phyloP scores from a whole-genome alignment of 768 basidiomycete genomes.

The Phlegmacium glaucopus region DNA sequence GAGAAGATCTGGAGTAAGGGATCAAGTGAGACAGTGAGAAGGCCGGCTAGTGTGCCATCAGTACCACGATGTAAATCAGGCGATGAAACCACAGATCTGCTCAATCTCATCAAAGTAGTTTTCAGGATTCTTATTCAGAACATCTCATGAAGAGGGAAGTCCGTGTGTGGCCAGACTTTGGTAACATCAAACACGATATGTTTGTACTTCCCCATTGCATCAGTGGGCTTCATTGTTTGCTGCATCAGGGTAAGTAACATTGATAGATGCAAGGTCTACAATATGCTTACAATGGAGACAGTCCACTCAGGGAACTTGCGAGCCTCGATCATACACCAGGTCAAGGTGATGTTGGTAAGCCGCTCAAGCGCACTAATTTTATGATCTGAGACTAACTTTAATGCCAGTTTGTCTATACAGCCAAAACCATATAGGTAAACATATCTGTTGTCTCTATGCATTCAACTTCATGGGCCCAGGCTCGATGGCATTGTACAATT shows the following conservation, averaged over 20 bases:
- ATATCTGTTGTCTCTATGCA: no score
- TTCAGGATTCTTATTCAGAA: constrained; percentile 71
- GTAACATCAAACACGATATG: constrained; percentile 91
- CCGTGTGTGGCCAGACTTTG: constrained; percentile 86
- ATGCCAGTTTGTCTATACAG: no score
- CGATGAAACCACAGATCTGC: constrained; percentile 52
- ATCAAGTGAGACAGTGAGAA: constrained; percentile 88
- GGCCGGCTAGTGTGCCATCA: constrained; percentile 44
- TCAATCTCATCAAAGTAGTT: constrained; percentile 97
- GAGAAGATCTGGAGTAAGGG: constrained; percentile 88
- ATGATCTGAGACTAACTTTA: no score
- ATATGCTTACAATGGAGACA: constrained; percentile 68
- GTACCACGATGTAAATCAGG: constrained; percentile 15
- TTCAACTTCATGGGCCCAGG: no score
- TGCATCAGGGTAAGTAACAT: constrained; percentile 31
- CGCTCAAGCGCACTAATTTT: no score
- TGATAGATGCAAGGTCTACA: not conserved
- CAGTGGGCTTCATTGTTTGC: constrained; percentile 93
- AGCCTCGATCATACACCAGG: no score
- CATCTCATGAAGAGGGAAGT: constrained; percentile 88
- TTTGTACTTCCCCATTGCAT: constrained; percentile 87
- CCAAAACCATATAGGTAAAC: no score
- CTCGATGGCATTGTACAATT: constrained; percentile 84
- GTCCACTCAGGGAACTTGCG: constrained; percentile 85
- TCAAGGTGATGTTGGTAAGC: no score